These are phyloP conservation scores for Penicillium roqueforti DNA, from an alignment of 495 filamentous ascomycete genomes.

Conservation along the genomic window DNA sequence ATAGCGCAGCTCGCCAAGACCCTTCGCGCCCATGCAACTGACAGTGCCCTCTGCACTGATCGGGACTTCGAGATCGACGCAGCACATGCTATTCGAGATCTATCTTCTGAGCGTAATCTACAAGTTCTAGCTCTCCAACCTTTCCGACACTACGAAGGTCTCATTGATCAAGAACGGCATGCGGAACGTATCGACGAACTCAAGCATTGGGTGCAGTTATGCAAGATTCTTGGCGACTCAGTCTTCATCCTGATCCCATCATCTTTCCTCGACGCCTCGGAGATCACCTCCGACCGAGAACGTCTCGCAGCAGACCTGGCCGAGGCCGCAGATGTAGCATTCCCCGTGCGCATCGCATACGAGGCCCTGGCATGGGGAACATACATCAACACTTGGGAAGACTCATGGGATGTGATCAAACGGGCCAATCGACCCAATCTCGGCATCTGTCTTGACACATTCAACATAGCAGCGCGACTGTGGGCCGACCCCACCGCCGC, in stretches of 20 bases:
- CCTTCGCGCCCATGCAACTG: conserved; percentile 8
- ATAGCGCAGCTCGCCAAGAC: conserved; percentile 22
- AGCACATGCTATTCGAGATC: conserved; percentile 48
- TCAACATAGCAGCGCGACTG: conserved; percentile 66
- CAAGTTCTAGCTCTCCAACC: conserved; percentile 63
- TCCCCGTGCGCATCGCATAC: conserved; percentile 60
- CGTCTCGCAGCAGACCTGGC: conserved; percentile 56
- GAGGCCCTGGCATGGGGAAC: conserved; percentile 71
- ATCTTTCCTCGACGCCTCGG: conserved; percentile 52
- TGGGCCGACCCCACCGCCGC: conserved; percentile 59
- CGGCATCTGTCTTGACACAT: conserved; percentile 70
- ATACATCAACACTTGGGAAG: conserved; percentile 64
- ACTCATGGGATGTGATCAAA: conserved; percentile 59
- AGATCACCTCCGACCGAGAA: conserved; percentile 50
- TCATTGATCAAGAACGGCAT: conserved; percentile 55
- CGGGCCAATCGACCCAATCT: conserved; percentile 63
- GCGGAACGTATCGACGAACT: conserved; percentile 51
- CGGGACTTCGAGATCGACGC: conserved; percentile 40
- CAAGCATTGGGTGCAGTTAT: conserved; percentile 58
- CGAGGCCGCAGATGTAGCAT: conserved; percentile 57
- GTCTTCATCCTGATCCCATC: conserved; percentile 66
- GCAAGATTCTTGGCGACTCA: conserved; percentile 50
- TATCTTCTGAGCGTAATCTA: conserved; percentile 53
- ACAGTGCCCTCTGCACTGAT: conserved; percentile 9
- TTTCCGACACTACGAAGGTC: conserved; percentile 69